A percentile compares a stretch with the other conserved stretches of the same genome.
Conservation (phyloP, 306 rosid genomes). For the Argentina anserina region DNA sequence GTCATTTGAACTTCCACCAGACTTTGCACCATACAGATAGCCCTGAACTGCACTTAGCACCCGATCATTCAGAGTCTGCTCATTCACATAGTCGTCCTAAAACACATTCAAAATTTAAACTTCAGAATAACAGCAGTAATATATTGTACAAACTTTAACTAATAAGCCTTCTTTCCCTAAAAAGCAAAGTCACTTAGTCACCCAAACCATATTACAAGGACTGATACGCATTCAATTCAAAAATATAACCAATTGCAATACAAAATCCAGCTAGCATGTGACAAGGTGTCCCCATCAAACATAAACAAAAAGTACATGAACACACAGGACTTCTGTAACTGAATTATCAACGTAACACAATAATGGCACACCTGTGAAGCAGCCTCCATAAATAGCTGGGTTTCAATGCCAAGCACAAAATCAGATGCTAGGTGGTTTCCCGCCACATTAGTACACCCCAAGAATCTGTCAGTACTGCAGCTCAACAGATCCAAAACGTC, state of each 20-base stretch:
- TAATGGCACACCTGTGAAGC: constrained; percentile 39
- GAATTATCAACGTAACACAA: background rate
- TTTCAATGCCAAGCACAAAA: constrained; percentile 20
- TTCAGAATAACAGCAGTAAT: background rate
- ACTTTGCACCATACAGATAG: background rate
- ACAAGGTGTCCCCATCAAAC: background rate
- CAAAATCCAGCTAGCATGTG: background rate
- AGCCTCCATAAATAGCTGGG: constrained; percentile 26
- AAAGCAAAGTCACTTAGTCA: background rate
- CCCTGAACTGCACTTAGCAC: constrained; percentile 7
- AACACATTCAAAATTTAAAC: constrained; percentile 13
- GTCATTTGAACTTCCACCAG: constrained; percentile 8
- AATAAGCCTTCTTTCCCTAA: background rate
- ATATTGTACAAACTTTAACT: constrained; percentile 1
- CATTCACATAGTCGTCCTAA: constrained; percentile 43
- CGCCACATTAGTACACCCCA: background rate
- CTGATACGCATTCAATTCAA: background rate
- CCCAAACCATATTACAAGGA: constrained; percentile 8
- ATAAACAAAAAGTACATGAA: background rate
- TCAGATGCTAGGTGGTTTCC: background rate
- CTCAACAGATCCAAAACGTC: constrained; percentile 13
- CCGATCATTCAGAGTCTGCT: constrained; percentile 23
- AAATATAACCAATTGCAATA: background rate
- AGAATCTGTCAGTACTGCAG: constrained; percentile 9
- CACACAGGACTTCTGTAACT: background rate